Conservation (phyloP, 805 yeast species). For the Schwanniomyces pseudopolymorphus region DNA sequence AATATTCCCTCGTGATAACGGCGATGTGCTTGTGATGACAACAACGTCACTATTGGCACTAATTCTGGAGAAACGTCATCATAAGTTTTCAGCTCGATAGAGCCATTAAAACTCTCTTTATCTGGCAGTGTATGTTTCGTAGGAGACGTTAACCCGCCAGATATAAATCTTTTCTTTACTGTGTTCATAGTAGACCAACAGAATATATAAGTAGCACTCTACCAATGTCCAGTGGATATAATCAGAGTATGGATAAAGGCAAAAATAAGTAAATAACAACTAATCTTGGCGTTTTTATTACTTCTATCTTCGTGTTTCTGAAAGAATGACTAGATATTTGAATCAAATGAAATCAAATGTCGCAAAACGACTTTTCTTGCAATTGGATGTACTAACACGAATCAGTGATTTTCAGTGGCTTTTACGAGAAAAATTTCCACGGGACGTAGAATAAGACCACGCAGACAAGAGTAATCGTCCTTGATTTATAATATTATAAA, state of each 20-base stretch:
- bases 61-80: constrained; percentile 47
- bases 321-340: neutral
- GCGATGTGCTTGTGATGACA: constrained; percentile 73
- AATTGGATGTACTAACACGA: neutral
- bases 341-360: neutral
- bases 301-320: neutral
- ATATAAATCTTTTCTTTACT: constrained; percentile 21
- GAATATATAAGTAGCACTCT: neutral
- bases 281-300: neutral
- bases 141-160: constrained; percentile 17
- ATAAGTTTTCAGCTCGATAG: constrained; percentile 6
- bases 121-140: constrained; percentile 6
- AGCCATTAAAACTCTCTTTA: neutral
- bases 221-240: neutral
- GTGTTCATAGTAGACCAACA: constrained; percentile 5
- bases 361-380: neutral
- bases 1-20: constrained; percentile 76
- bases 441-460: neutral
- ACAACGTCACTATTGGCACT: constrained; percentile 69
- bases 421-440: neutral
- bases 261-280: neutral
- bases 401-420: neutral
- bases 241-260: neutral
- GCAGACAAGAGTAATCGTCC: neutral
- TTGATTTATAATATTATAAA: too few relatives aligned